A percentile compares a stretch with the other conserved stretches of the same genome.
Conservation (phyloP, 306 rosid species). For the Canavalia gladiata region DNA sequence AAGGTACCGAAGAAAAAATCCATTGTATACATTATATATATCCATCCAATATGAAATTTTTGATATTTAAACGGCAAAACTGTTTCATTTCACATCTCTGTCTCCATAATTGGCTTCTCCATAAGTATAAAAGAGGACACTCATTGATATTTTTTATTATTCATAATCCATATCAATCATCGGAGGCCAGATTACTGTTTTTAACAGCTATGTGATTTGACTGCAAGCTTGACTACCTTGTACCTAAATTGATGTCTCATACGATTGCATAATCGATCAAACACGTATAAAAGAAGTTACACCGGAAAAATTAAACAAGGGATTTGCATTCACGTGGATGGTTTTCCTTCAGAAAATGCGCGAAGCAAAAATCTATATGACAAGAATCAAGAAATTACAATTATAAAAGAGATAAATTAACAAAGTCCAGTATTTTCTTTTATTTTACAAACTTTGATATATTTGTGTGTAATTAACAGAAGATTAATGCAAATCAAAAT, state of each 20-base stretch:
- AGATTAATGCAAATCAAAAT: too few species aligned
- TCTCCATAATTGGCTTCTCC: neutral
- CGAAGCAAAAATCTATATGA: neutral
- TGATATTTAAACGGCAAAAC: too few species aligned
- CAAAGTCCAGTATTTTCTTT: too few species aligned
- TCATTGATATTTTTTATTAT: neutral
- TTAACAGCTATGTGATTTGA: slow-evolving; percentile 22
- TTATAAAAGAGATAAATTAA: too few species aligned
- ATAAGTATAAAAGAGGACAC: neutral
- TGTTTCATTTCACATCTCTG: too few species aligned
- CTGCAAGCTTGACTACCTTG: neutral
- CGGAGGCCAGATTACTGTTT: neutral
- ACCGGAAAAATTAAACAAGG: neutral
- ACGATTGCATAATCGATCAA: neutral
- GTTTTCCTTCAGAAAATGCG: neutral
- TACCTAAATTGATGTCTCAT: slow-evolving; percentile 5
- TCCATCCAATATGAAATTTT: too few species aligned
- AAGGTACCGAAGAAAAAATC: too few species aligned
- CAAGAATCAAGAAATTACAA: neutral
- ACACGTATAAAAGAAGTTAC: neutral
- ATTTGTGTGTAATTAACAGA: too few species aligned
- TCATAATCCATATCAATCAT: neutral
- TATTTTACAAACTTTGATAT: too few species aligned
- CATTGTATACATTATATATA: too few species aligned
- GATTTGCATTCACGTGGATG: slow-evolving; percentile 33